These are phyloP conservation scores for Candida nitratophila DNA, from an alignment of 805 yeast genomes.

Conservation along the genomic window DNA sequence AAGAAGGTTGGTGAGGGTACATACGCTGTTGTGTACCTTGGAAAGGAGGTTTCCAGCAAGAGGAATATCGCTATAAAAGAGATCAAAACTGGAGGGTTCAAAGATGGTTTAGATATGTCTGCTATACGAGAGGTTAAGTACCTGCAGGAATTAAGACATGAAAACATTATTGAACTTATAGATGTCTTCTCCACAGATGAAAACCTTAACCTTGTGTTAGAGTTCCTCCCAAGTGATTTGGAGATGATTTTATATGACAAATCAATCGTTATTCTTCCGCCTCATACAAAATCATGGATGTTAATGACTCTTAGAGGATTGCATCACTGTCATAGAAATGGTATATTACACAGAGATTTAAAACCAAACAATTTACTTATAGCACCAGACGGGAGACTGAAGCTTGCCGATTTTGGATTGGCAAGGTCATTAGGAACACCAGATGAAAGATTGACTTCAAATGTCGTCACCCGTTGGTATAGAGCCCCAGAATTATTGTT, in stretches of 20 bases:
- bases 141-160: constrained; percentile 71
- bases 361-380: constrained; percentile 87
- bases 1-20: constrained; percentile 98
- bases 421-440: constrained; percentile 82
- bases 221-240: constrained; percentile 85
- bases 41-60: constrained; percentile 49
- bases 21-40: constrained; percentile 91
- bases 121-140: constrained; percentile 92
- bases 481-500: constrained; percentile 90
- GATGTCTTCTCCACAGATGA: constrained; percentile 73
- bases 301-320: constrained; percentile 92
- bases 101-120: constrained; percentile 96
- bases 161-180: constrained; percentile 76
- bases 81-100: constrained; percentile 88
- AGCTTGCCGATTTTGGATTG: constrained; percentile 95
- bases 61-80: constrained; percentile 86
- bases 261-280: constrained; percentile 66
- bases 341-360: constrained; percentile 84
- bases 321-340: constrained; percentile 91
- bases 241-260: constrained; percentile 85
- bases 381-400: constrained; percentile 81
- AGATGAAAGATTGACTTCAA: constrained; percentile 73
- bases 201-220: constrained; percentile 80
- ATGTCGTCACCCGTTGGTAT: constrained; percentile 97
- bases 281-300: constrained; percentile 90